Evolutionary conservation across 1,284 basidiomycete genomes (phyloP).

Genomic region (Malassezia sp.): DNA sequence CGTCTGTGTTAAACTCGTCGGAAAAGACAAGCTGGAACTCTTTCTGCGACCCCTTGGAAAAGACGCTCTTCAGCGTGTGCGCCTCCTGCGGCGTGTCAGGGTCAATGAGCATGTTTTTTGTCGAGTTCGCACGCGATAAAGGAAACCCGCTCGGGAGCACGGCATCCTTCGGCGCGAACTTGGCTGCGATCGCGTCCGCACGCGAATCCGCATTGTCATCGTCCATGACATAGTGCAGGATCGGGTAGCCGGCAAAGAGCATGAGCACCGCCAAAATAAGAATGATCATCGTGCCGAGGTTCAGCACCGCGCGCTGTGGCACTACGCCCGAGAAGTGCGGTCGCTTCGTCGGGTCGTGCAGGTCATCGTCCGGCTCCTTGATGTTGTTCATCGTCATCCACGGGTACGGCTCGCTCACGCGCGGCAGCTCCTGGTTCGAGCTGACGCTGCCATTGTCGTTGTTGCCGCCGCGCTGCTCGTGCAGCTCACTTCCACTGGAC

Average conservation of each 20-base stretch:
- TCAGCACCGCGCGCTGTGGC: conserved; percentile 28
- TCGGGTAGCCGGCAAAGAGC: conserved; percentile 42
- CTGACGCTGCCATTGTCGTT: conserved; percentile 2
- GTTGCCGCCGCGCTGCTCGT: conserved; percentile 1
- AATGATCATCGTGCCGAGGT: conserved; percentile 32
- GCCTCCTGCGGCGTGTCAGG: conserved; percentile 43
- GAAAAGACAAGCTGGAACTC: conserved; percentile 44
- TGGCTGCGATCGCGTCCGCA: background rate
- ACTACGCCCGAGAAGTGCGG: background rate
- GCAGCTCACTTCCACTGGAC: too few species aligned
- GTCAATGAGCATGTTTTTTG: conserved; percentile 39
- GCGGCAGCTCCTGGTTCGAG: background rate
- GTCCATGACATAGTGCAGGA: conserved; percentile 19
- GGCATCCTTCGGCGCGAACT: background rate
- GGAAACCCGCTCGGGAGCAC: background rate
- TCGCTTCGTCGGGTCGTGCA: conserved; percentile 17
- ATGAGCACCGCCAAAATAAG: conserved; percentile 28
- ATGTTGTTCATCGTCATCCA: conserved; percentile 23
- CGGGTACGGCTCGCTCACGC: conserved; percentile 7
- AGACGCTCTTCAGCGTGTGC: conserved; percentile 49
- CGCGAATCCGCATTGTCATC: background rate
- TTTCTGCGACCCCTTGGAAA: conserved; percentile 19
- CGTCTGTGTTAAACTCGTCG: conserved; percentile 46
- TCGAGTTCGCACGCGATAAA: background rate
- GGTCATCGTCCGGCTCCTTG: conserved; percentile 27